These are phyloP conservation scores for Cutaneotrichosporon spelunceum DNA, from an alignment of 1,284 basidiomycete genomes.

Conservation along the genomic window DNA sequence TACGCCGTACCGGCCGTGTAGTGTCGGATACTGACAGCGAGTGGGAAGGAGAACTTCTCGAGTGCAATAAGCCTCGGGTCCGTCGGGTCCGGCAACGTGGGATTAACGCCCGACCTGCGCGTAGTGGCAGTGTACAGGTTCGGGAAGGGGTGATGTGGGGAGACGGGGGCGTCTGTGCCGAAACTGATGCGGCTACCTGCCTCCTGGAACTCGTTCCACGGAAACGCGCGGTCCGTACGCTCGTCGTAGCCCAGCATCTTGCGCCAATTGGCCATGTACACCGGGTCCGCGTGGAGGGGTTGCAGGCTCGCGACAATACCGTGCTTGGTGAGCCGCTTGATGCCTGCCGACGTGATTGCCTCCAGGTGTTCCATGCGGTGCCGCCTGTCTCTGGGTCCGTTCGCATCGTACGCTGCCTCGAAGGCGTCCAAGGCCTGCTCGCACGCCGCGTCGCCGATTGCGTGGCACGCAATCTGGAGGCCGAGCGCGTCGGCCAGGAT, in stretches of 20 bases:
- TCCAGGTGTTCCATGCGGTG: conserved; percentile 42
- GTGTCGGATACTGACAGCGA: conserved; percentile 25
- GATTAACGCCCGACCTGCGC: conserved; percentile 27
- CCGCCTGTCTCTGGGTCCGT: conserved; percentile 22
- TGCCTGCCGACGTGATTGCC: conserved; percentile 22
- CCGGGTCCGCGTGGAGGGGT: conserved; percentile 37
- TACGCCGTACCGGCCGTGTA: conserved; percentile 29
- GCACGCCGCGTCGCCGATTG: conserved; percentile 37
- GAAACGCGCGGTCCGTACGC: conserved; percentile 32
- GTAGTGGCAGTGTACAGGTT: conserved; percentile 36
- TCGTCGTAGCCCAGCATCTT: conserved; percentile 28
- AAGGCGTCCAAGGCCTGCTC: conserved; percentile 34
- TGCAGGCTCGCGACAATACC: conserved; percentile 35
- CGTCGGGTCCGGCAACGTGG: conserved; percentile 11
- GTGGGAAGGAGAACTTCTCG: conserved; percentile 19
- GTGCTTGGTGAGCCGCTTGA: conserved; percentile 26
- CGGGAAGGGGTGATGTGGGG: conserved; percentile 30
- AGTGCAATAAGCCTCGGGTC: conserved; percentile 17
- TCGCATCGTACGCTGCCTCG: conserved; percentile 26
- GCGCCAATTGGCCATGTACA: conserved; percentile 30
- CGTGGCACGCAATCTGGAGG: conserved; percentile 36
- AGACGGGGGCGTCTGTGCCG: conserved; percentile 35
- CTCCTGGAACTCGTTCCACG: conserved; percentile 31
- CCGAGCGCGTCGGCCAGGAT: conserved; percentile 30
- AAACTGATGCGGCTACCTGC: conserved; percentile 27